Percentiles rank a stretch among this genome's conserved stretches.
phyloP scores from a whole-genome alignment of 2,329 filamentous ascomycete species.

The Dactylellina sp. region DNA sequence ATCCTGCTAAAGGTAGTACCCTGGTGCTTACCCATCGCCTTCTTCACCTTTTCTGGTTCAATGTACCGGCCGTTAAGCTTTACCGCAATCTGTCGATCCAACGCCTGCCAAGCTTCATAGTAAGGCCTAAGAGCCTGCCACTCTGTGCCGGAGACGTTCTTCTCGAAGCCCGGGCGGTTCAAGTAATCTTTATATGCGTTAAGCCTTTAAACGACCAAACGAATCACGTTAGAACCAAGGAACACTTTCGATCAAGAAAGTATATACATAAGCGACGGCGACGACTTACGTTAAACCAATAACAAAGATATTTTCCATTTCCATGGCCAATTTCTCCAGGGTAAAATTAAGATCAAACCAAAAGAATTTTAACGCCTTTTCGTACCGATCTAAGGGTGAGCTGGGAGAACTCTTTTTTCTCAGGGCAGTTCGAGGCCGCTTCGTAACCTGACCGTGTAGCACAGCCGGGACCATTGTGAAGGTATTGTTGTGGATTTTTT shows the following conservation, averaged over 20 bases:
- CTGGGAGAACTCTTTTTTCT: background rate
- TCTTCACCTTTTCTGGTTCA: conserved; percentile 11
- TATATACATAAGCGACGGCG: too few species aligned
- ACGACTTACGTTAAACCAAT: conserved; percentile 15
- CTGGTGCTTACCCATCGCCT: conserved; percentile 4
- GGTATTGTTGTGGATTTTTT: too few species aligned
- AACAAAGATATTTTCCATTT: conserved; percentile 20
- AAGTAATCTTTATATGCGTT: conserved; percentile 9
- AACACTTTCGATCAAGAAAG: background rate
- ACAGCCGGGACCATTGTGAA: too few species aligned
- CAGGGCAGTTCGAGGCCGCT: too few species aligned
- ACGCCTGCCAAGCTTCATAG: conserved; percentile 14
- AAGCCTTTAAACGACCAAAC: background rate
- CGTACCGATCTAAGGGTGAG: background rate
- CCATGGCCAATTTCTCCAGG: background rate
- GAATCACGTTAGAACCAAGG: background rate
- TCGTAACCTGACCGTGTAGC: too few species aligned
- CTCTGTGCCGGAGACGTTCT: conserved; percentile 11
- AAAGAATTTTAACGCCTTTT: conserved; percentile 17
- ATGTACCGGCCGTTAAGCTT: conserved; percentile 10
- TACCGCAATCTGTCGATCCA: conserved; percentile 5
- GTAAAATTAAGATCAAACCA: background rate
- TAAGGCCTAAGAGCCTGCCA: conserved; percentile 22
- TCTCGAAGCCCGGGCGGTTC: conserved; percentile 17
- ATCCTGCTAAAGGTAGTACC: too few species aligned